phyloP scores from a whole-genome alignment of 2,329 filamentous ascomycete genomes.

The Epichloe amarillans region DNA sequence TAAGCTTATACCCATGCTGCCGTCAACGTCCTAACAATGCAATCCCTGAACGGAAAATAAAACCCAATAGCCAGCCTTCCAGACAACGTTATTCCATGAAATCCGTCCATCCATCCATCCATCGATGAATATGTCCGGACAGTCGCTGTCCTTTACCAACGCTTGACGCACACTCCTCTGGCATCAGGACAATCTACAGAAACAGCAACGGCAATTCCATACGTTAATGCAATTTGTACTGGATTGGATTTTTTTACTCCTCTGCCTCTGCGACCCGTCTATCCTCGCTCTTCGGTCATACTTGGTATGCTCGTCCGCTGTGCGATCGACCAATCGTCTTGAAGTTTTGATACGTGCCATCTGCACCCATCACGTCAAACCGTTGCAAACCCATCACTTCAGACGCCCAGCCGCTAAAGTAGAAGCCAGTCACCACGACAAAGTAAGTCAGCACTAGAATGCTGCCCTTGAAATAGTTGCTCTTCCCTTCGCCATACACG shows the following conservation, averaged over 20 bases:
- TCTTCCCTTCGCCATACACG: conserved; percentile 97
- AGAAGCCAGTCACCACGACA: conserved; percentile 85
- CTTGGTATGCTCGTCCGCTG: conserved; percentile 16
- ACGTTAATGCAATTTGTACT: background rate
- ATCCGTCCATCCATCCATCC: background rate
- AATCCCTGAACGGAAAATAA: background rate
- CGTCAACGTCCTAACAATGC: conserved; percentile 1
- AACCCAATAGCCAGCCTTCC: background rate
- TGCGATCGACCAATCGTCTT: conserved; percentile 39
- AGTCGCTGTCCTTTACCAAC: background rate
- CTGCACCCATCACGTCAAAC: conserved; percentile 39
- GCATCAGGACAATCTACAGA: background rate
- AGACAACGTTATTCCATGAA: background rate
- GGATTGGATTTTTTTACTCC: background rate
- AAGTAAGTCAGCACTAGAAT: conserved; percentile 88
- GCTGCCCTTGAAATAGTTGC: conserved; percentile 98
- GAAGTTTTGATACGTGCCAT: conserved; percentile 37
- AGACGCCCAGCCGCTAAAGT: conserved; percentile 53
- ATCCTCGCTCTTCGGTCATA: background rate
- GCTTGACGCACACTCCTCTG: background rate
- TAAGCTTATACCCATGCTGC: background rate
- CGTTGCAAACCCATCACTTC: conserved; percentile 31
- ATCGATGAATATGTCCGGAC: no score
- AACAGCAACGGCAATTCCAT: background rate
- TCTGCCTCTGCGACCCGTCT: background rate